Percentiles rank a stretch among this genome's conserved stretches.
phyloP scores from a whole-genome alignment of 2,329 filamentous ascomycete genomes.

The Aspergillus flavus region DNA sequence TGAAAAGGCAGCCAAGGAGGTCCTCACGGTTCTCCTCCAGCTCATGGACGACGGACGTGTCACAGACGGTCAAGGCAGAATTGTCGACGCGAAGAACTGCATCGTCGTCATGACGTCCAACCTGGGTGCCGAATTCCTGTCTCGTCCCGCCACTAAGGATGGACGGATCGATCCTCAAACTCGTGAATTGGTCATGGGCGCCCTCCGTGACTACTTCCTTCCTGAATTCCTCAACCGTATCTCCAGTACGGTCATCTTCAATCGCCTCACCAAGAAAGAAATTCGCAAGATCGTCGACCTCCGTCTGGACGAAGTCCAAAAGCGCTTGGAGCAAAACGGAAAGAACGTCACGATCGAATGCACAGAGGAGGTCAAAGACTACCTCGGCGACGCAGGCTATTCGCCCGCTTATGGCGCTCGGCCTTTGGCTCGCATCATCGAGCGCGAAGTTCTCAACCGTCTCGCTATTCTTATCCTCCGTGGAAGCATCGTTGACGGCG shows the following conservation, averaged over 20 bases:
- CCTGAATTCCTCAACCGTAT: constrained; percentile 99
- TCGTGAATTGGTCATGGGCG: constrained; percentile 84
- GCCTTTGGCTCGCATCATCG: constrained; percentile 84
- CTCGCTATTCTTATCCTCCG: constrained; percentile 89
- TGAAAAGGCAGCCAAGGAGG: constrained; percentile 97
- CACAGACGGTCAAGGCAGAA: constrained; percentile 93
- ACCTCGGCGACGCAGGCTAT: constrained; percentile 88
- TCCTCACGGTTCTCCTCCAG: constrained; percentile 94
- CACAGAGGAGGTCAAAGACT: constrained; percentile 84
- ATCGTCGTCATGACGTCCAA: constrained; percentile 99
- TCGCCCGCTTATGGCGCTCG: constrained; percentile 93
- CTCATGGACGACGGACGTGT: constrained; percentile 99
- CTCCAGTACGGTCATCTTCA: constrained; percentile 95
- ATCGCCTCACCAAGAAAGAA: constrained; percentile 84
- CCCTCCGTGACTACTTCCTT: constrained; percentile 92
- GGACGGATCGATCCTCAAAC: constrained; percentile 86
- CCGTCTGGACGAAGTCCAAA: constrained; percentile 84
- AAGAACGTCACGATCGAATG: constrained; percentile 85
- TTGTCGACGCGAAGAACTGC: constrained; percentile 95
- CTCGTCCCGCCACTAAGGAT: constrained; percentile 74
- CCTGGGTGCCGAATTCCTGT: constrained; percentile 89
- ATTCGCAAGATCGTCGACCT: constrained; percentile 96
- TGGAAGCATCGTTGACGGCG: constrained; percentile 81
- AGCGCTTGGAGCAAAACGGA: constrained; percentile 80
- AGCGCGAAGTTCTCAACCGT: constrained; percentile 94